Conservation (phyloP, 1,284 basidiomycete species). For the Schizophyllum amplum region DNA sequence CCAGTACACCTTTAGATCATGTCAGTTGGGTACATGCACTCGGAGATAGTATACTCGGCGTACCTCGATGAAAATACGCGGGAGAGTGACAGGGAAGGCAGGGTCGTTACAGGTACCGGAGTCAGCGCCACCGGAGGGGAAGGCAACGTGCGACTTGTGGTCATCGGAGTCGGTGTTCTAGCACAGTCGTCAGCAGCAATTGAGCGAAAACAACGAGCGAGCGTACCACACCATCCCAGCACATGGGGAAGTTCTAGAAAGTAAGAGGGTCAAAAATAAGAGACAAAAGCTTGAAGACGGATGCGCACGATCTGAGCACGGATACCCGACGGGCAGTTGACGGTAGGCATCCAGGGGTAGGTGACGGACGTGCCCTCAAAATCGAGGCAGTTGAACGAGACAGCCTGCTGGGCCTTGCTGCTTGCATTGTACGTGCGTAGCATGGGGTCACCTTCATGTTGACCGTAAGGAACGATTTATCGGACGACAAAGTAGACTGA, state of each 20-base stretch:
- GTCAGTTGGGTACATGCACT: neutral
- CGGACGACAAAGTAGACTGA: conserved; percentile 1
- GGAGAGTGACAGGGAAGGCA: conserved; percentile 31
- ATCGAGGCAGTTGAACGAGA: conserved; percentile 34
- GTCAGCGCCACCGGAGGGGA: conserved; percentile 36
- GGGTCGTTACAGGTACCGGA: conserved; percentile 35
- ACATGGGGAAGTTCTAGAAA: conserved; percentile 28
- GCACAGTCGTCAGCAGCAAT: neutral
- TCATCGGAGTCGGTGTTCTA: conserved; percentile 29
- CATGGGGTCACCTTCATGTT: conserved; percentile 21
- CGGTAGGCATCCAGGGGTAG: conserved; percentile 18
- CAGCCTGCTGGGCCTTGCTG: conserved; percentile 29
- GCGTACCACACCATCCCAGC: conserved; percentile 30
- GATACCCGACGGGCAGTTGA: conserved; percentile 29
- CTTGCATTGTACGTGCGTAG: conserved; percentile 26
- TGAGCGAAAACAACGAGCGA: conserved; percentile 24
- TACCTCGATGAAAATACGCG: conserved; percentile 39
- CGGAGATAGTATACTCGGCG: neutral
- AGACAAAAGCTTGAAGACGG: neutral
- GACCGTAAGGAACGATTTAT: neutral
- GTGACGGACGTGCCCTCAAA: conserved; percentile 21
- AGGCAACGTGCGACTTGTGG: conserved; percentile 36
- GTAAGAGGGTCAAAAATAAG: neutral
- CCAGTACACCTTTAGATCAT: neutral
- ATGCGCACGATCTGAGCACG: conserved; percentile 30